Percentiles rank a stretch among this genome's conserved stretches.
phyloP scores from a whole-genome alignment of 441 rosid genomes.

The Croton setiger region DNA sequence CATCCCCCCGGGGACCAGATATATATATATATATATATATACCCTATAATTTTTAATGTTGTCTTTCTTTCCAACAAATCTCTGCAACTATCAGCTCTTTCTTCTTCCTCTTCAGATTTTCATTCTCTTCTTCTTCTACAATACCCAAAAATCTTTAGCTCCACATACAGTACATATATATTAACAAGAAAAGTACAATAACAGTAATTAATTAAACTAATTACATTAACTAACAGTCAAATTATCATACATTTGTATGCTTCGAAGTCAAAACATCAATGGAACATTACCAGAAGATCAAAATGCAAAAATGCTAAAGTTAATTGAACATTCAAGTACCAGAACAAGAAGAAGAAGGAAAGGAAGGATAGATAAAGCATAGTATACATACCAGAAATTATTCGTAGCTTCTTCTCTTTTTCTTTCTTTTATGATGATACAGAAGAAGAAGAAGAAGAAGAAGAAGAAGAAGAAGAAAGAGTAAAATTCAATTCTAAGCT shows the following conservation, averaged over 20 bases:
- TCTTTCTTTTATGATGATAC: too few species aligned
- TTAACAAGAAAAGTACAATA: neutral
- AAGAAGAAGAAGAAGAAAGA: neutral
- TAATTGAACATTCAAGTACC: too few species aligned
- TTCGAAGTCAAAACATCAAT: too few species aligned
- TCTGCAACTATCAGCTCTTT: neutral
- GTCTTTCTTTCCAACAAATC: constrained; percentile 28
- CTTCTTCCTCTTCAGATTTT: constrained; percentile 9
- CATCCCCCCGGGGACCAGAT: constrained; percentile 32
- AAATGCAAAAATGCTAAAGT: too few species aligned
- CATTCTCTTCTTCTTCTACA: too few species aligned
- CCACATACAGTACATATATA: too few species aligned
- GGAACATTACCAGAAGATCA: too few species aligned
- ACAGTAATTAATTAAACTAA: too few species aligned
- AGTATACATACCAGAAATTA: neutral
- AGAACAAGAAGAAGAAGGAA: neutral
- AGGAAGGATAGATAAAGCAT: neutral
- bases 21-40: too few species aligned
- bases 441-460: constrained; percentile 2
- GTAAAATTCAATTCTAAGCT: neutral
- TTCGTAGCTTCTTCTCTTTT: too few species aligned
- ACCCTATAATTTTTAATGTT: constrained; percentile 12
- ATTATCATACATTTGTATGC: too few species aligned
- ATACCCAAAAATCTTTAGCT: constrained; percentile 14
- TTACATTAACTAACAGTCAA: too few species aligned